phyloP scores from a whole-genome alignment of 2,329 filamentous ascomycete species.

The Knufia fluminis region DNA sequence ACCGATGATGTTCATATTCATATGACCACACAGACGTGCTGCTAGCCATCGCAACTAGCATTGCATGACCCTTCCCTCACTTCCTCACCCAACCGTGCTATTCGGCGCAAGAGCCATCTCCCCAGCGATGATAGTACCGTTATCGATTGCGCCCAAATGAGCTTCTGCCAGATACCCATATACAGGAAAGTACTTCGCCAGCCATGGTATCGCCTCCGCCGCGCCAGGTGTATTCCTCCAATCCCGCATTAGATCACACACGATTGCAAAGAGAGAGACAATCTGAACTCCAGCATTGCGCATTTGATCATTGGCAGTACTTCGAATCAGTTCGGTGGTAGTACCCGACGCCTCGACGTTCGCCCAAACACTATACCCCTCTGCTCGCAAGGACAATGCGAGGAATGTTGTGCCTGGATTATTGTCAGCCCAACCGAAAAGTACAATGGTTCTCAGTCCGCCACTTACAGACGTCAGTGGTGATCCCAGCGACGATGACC shows the following conservation, averaged over 20 bases:
- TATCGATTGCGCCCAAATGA: slow-evolving; percentile 51
- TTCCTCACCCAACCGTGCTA: no score
- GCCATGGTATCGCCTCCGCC: slow-evolving; percentile 50
- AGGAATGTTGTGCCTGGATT: slow-evolving; percentile 47
- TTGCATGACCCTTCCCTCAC: no score
- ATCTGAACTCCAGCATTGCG: slow-evolving; percentile 11
- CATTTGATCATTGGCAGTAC: slow-evolving; percentile 12
- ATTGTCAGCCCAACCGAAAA: slow-evolving; percentile 5
- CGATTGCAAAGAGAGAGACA: slow-evolving; percentile 47
- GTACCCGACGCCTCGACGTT: slow-evolving; percentile 65
- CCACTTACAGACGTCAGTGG: slow-evolving; percentile 57
- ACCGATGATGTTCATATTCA: no score
- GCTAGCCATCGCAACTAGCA: no score
- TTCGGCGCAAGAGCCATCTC: slow-evolving; percentile 29
- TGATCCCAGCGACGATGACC: slow-evolving; percentile 61
- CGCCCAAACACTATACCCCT: slow-evolving; percentile 64
- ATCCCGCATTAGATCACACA: slow-evolving; percentile 62
- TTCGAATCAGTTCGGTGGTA: slow-evolving; percentile 33
- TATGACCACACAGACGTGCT: no score
- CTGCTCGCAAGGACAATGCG: slow-evolving; percentile 59
- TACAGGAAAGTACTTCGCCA: slow-evolving; percentile 55
- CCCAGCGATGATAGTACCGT: slow-evolving; percentile 50
- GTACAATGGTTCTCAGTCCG: slow-evolving; percentile 22
- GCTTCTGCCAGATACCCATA: slow-evolving; percentile 56
- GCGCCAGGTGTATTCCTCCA: slow-evolving; percentile 52